Percentiles rank a stretch among this genome's conserved stretches.
Conservation (phyloP, 2,329 filamentous ascomycete species). For the Diaporthe velutina region DNA sequence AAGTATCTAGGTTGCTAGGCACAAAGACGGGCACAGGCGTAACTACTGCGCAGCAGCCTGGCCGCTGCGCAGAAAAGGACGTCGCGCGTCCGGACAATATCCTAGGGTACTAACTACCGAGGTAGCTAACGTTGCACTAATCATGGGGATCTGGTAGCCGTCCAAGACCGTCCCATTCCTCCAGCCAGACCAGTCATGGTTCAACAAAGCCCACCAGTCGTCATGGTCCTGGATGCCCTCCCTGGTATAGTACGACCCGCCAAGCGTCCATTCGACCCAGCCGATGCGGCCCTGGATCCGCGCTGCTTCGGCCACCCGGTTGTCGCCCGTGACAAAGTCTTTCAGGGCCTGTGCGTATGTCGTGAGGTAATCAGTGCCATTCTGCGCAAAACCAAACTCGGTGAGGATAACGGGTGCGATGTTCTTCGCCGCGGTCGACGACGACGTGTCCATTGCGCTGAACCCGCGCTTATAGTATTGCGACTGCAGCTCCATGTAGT, state of each 20-base stretch:
- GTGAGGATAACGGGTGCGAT: neutral
- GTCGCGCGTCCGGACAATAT: too few relatives aligned
- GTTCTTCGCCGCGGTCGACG: neutral
- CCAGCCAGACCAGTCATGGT: neutral
- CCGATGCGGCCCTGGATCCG: neutral
- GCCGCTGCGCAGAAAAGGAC: too few relatives aligned
- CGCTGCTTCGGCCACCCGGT: neutral
- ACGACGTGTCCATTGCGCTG: neutral
- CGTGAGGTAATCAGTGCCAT: neutral
- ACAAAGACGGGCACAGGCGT: too few relatives aligned
- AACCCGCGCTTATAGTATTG: neutral
- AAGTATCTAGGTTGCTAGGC: too few relatives aligned
- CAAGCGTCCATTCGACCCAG: neutral
- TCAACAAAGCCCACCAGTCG: neutral
- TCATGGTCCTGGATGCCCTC: neutral
- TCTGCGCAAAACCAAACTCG: neutral
- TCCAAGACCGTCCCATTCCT: neutral
- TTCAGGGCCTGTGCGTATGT: neutral
- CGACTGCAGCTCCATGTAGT: neutral
- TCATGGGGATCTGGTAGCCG: neutral
- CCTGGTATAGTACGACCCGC: neutral
- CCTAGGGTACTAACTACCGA: too few relatives aligned
- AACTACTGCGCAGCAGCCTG: too few relatives aligned
- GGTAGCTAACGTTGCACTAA: neutral
- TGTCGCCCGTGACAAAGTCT: neutral